These are phyloP conservation scores for Cladosporium austrohemisphaericum DNA, from an alignment of 2,329 filamentous ascomycete species.

Conservation along the genomic window DNA sequence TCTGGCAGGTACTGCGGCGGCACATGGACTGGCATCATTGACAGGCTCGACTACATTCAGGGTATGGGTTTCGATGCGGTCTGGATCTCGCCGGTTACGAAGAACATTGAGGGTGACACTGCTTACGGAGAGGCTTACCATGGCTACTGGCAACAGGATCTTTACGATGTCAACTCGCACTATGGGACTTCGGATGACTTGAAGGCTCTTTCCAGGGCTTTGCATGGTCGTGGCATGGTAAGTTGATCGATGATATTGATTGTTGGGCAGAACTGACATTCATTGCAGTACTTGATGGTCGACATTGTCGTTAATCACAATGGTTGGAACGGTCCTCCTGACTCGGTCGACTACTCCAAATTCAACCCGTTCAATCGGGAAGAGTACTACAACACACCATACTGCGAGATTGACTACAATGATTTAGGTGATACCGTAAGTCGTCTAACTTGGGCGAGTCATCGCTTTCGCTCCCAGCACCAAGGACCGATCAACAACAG, in stretches of 20 bases:
- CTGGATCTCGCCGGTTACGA: conserved; percentile 56
- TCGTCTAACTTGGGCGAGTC: too few relatives aligned
- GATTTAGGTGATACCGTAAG: conserved; percentile 34
- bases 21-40: conserved; percentile 56
- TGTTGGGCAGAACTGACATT: conserved; percentile 14
- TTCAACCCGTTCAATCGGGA: conserved; percentile 40
- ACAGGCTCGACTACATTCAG: conserved; percentile 61
- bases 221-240: conserved; percentile 38
- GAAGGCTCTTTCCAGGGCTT: conserved; percentile 31
- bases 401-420: conserved; percentile 55
- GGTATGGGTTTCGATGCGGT: conserved; percentile 37
- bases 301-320: conserved; percentile 39
- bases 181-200: conserved; percentile 38
- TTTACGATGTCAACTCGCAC: conserved; percentile 40
- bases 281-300: conserved; percentile 35
- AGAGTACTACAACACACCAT: conserved; percentile 48
- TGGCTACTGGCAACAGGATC: conserved; percentile 53
- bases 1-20: conserved; percentile 56
- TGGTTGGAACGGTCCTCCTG: conserved; percentile 30
- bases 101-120: conserved; percentile 39
- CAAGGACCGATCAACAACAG: too few relatives aligned
- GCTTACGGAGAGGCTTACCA: conserved; percentile 48
- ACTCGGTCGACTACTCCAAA: conserved; percentile 30
- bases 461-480: too few relatives aligned
- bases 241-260: conserved; percentile 12